Evolutionary conservation across 345 rosid genomes (phyloP).

Genomic region (Angophora floribunda): DNA sequence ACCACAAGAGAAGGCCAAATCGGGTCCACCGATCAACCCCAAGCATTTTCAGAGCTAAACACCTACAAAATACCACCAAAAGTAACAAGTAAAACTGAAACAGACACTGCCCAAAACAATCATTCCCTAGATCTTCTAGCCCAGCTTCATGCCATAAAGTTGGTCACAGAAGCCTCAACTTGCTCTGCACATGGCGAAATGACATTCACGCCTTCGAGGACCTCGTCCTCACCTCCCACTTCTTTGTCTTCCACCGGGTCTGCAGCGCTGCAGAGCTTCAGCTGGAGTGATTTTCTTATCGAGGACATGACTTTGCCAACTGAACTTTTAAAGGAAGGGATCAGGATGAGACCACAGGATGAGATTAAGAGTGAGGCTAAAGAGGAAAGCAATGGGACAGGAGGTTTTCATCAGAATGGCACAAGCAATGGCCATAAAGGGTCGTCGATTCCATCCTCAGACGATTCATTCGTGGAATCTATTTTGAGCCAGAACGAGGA

Average conservation of each 20-base stretch:
- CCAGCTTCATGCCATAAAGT: conserved; percentile 68
- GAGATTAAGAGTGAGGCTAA: background rate
- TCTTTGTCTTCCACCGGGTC: conserved; percentile 46
- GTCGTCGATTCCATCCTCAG: conserved; percentile 10
- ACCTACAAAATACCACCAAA: background rate
- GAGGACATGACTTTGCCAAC: conserved; percentile 31
- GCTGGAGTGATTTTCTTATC: conserved; percentile 83
- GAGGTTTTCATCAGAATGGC: conserved; percentile 3
- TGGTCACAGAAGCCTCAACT: conserved; percentile 45
- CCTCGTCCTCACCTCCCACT: conserved; percentile 20
- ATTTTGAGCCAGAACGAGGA: conserved; percentile 56
- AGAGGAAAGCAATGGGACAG: background rate
- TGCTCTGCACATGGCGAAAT: conserved; percentile 8
- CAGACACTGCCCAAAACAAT: background rate
- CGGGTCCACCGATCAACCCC: conserved; percentile 15
- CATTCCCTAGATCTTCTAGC: conserved; percentile 51
- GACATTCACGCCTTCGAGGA: conserved; percentile 13
- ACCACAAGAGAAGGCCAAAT: conserved; percentile 29
- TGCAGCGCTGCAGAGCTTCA: conserved; percentile 30
- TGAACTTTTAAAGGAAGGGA: conserved; percentile 7
- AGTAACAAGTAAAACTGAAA: background rate
- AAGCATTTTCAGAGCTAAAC: background rate
- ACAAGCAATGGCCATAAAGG: conserved; percentile 1
- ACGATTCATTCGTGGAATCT: conserved; percentile 51
- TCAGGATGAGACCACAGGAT: background rate